These are phyloP conservation scores for Ceriops decandra DNA, from an alignment of 345 rosid genomes.

Conservation along the genomic window DNA sequence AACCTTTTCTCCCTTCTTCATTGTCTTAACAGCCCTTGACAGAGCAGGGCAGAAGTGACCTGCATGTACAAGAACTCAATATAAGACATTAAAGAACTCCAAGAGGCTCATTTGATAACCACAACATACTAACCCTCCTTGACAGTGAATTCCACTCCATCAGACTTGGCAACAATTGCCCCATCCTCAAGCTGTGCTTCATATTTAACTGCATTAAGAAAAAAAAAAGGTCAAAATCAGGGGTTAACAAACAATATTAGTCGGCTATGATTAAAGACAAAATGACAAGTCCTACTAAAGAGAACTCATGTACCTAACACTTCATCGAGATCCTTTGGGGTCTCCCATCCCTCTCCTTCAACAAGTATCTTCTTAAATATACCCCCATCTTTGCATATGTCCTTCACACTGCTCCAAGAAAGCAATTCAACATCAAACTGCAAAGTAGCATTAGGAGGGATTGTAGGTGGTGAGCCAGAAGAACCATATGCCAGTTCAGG, in stretches of 20 bases:
- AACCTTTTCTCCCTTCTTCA: conserved; percentile 84
- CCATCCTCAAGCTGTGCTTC: conserved; percentile 82
- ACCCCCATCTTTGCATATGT: conserved; percentile 86
- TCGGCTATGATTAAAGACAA: too few species aligned
- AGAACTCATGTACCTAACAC: conserved; percentile 45
- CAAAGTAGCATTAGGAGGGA: conserved; percentile 85
- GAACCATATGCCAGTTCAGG: conserved; percentile 79
- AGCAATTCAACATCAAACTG: conserved; percentile 81
- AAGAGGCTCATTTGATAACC: not conserved
- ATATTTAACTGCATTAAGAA: conserved; percentile 58
- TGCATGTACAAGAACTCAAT: conserved; percentile 7
- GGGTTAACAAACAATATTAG: not conserved
- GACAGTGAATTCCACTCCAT: conserved; percentile 76
- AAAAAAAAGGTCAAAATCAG: not conserved
- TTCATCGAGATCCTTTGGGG: conserved; percentile 75
- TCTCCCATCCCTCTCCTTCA: conserved; percentile 77
- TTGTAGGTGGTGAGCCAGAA: conserved; percentile 84
- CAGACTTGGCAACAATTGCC: conserved; percentile 56
- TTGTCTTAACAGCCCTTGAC: conserved; percentile 75
- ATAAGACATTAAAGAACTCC: not conserved
- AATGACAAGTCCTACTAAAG: too few species aligned
- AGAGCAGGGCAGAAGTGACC: conserved; percentile 88
- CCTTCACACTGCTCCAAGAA: conserved; percentile 80
- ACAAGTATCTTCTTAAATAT: conserved; percentile 63
- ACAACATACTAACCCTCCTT: conserved; percentile 52